A percentile compares a stretch with the other conserved stretches of the same genome.
Evolutionary conservation across 1,284 basidiomycete genomes (phyloP).

Genomic region (Tausonia pullulans): DNA sequence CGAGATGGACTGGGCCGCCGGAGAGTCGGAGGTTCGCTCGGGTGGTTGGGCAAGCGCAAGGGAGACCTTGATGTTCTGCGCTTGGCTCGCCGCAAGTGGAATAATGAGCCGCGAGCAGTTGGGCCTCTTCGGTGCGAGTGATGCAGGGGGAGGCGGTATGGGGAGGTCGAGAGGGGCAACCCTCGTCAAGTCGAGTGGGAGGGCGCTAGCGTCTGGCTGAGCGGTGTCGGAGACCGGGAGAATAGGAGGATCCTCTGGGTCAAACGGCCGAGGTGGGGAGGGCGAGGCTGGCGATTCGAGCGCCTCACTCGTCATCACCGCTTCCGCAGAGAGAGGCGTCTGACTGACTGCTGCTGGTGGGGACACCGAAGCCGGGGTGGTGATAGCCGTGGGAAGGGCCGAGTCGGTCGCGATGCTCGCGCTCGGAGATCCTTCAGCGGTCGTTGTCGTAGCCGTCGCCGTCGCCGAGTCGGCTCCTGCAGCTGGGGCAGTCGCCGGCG

Average conservation of each 20-base stretch:
- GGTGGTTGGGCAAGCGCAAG: too few relatives aligned
- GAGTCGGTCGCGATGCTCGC: background rate
- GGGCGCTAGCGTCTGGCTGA: too few relatives aligned
- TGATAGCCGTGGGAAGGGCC: background rate
- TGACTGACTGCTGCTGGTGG: background rate
- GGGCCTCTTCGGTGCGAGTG: background rate
- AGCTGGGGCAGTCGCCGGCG: conserved; percentile 12
- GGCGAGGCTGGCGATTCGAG: too few relatives aligned
- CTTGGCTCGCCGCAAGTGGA: background rate
- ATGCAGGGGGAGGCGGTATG: background rate
- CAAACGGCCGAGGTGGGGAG: too few relatives aligned
- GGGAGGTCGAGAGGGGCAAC: background rate
- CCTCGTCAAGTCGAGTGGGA: background rate
- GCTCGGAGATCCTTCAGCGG: background rate
- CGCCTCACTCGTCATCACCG: background rate
- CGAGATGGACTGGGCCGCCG: background rate
- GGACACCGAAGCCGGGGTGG: background rate
- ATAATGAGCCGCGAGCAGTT: background rate
- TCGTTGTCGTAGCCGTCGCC: background rate
- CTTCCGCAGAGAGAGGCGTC: background rate
- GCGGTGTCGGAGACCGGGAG: too few relatives aligned
- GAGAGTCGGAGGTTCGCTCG: background rate
- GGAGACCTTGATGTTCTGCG: background rate
- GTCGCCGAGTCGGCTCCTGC: background rate
- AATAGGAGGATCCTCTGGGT: too few relatives aligned